Base-by-base conservation (phyloP, 495 filamentous ascomycete species). In the Staphylotrichum longicolle region DNA sequence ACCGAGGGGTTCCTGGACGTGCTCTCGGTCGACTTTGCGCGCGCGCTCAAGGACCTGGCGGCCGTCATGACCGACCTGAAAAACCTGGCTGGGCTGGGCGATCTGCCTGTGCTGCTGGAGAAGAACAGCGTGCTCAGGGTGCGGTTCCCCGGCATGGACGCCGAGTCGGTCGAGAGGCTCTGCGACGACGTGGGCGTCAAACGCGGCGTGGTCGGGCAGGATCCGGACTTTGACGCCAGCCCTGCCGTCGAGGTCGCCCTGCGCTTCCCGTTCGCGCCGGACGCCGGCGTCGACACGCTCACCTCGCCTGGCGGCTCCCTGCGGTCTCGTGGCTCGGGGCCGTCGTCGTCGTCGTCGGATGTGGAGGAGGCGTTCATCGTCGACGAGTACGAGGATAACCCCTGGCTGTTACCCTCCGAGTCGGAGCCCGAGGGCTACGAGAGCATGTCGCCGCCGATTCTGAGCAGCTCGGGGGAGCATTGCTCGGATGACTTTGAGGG, bases 61-160 rank as follows among this genome's bases (percentile, higher is more conserved):
- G 83, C 85, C 32, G 80, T 92, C 5, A 82, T 96, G 65, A 86
- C 86, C 45, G 94, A 98, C 69, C 80, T 98, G 20, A 88, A 91
- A 68, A 83, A 82, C 12, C 77, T 98, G 5, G 81, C 88, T 1
- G 72, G 77, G 1, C 73, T 97, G 5, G 94, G 94, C 8, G 91
- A 96, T 68, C 78, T 98, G 8, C 91, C 94, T 0, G 85, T 97
- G 15, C 76, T 80, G 0, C 80, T 96, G 44, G 86, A 87, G 52
- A 83, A 83, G 7, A 70, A 72, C 42, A 70, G 72, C 45, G 72
- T 78, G 4, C 76, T 98, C 7, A 83, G 89, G 10, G 88, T 98
- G 3, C 86, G 91, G 41, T 98, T 98, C 70, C 89, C 91, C 1
- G 94, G 94, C 30, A 96, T 93, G 63, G 93, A 97, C 68, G 85